These are phyloP conservation scores for Parastagonospora avenae DNA, from an alignment of 2,329 filamentous ascomycete genomes.

Conservation along the genomic window DNA sequence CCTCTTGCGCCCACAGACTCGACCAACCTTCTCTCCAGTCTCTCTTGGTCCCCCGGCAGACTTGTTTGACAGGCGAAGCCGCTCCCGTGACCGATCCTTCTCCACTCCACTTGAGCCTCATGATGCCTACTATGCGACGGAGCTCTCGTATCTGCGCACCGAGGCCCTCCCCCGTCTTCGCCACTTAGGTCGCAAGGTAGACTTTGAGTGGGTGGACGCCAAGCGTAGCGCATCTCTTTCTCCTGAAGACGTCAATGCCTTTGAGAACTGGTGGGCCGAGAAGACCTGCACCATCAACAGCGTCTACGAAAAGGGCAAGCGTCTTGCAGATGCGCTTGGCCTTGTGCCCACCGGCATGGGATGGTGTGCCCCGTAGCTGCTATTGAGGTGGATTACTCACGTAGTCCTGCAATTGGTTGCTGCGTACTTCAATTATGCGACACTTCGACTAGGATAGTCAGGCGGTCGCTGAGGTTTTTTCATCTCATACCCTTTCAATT, in stretches of 20 bases:
- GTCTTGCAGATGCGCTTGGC: conserved; percentile 29
- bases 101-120: conserved; percentile 42
- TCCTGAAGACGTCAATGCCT: conserved; percentile 33
- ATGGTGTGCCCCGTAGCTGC: conserved; percentile 41
- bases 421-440: conserved; percentile 4
- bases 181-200: conserved; percentile 44
- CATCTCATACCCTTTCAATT: conserved; percentile 6
- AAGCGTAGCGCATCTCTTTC: conserved; percentile 27
- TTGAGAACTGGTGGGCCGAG: conserved; percentile 48
- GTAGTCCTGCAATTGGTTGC: conserved; percentile 9
- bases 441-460: no score
- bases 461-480: neutral
- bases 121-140: conserved; percentile 39
- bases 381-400: conserved; percentile 30
- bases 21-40: conserved; percentile 35
- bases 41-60: conserved; percentile 31
- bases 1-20: conserved; percentile 27
- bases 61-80: conserved; percentile 13
- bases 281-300: conserved; percentile 40
- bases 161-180: conserved; percentile 51
- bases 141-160: conserved; percentile 47
- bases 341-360: conserved; percentile 38
- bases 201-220: conserved; percentile 40
- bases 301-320: conserved; percentile 39
- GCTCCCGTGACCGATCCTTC: conserved; percentile 39